A percentile compares a stretch with the other conserved stretches of the same genome.
These are phyloP conservation scores for Diaporthe capsici DNA, from an alignment of 2,329 filamentous ascomycete species.

Conservation along the genomic window DNA sequence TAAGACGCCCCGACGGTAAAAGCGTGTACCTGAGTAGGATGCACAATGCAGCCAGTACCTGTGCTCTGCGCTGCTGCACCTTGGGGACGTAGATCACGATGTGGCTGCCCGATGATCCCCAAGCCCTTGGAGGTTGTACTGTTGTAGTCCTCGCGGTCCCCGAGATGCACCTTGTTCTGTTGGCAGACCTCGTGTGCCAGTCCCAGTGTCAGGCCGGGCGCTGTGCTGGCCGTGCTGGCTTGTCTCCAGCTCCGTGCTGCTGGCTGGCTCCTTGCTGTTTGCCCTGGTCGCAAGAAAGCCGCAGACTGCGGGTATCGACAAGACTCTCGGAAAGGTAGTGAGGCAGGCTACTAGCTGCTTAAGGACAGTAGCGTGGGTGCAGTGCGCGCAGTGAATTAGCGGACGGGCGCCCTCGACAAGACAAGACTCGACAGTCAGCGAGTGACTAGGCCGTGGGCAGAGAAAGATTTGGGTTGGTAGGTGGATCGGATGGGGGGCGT, in stretches of 20 bases:
- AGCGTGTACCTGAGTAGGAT: conserved; percentile 31
- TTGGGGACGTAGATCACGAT: conserved; percentile 29
- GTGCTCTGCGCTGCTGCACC: conserved; percentile 30
- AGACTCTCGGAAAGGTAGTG: not conserved
- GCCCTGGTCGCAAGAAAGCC: not conserved
- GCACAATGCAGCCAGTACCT: conserved; percentile 31
- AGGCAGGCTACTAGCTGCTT: conserved; percentile 14
- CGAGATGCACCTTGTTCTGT: conserved; percentile 15
- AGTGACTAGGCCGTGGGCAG: not conserved
- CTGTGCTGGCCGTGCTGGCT: conserved; percentile 7
- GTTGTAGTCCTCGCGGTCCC: conserved; percentile 16
- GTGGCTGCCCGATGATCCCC: conserved; percentile 32
- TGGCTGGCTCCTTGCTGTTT: not conserved
- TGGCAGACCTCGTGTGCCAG: conserved; percentile 11
- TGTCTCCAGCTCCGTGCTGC: conserved; percentile 7
- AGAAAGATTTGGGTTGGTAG: conserved; percentile 26
- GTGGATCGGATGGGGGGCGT: conserved; percentile 30
- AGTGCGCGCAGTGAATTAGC: conserved; percentile 13
- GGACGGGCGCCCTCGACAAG: conserved; percentile 10
- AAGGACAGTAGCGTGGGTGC: conserved; percentile 12
- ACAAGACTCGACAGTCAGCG: conserved; percentile 26
- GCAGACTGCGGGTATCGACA: not conserved
- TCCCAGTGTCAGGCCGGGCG: not conserved
- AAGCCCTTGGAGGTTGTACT: conserved; percentile 26
- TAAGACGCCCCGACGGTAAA: conserved; percentile 15